Evolutionary conservation across 345 rosid species (phyloP), one percentile per base, ranked within the genome.

Genomic region (Balakata baccata): DNA sequence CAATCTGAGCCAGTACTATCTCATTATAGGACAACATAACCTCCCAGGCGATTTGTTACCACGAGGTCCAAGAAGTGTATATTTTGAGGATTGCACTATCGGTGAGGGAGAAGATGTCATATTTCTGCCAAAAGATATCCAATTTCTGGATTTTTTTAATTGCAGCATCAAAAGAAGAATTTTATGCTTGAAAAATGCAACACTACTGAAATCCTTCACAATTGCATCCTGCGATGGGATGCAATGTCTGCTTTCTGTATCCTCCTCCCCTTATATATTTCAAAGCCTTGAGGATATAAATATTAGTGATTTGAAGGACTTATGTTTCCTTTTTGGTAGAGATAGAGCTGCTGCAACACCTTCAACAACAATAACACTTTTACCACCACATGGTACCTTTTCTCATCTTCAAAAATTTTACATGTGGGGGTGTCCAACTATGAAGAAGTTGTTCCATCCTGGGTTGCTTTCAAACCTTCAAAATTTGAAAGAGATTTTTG

Each of bases 381-480:
- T 0, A 17, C 56, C n/a, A 52, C 23, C 51, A 9, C 8, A 17
- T 18, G 76, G 25, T 17, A 22, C 58, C 37, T 77, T 72, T 68
- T 56, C 74, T 11, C 1, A 11, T 6, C 76, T 68, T 0, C 66
- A 11, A 3, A 4, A 0, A 2, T 6, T 84, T 6, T 0, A 0
- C 1, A 34, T 78, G 22, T 0, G 2, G 0, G 5, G 0, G 3
- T 84, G 85, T 60, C 25, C 7, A 6, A 34, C 49, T 5, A 29
- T 79, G 53, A 79, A 69, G 72, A 71, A 62, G n/a, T 45, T 74
- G 66, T 58, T 81, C 22, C 13, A 7, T 22, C 46, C 12, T 63
- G 66, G 34, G 14, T 8, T 72, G 68, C 57, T 68, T 57, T 58
- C 25, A 0, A 3, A 66, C 72, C 79, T 77, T 53, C 74, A 64